Conservation (phyloP, 129 eudicot species). For the Flaveria ramosissima region DNA sequence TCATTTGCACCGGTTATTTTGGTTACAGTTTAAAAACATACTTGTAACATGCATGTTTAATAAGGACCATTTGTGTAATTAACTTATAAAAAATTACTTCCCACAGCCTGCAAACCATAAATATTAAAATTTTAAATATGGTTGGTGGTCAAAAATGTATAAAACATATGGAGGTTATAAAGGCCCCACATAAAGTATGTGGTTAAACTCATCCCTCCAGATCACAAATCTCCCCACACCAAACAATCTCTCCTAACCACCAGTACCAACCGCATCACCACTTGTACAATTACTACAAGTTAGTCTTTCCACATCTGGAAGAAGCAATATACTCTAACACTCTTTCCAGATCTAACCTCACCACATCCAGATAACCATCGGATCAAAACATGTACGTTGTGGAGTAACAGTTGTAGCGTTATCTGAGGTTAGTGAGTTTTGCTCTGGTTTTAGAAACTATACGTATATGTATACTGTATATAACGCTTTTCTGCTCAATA, state of each 20-base stretch:
- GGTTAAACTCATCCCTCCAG: slow-evolving; percentile 31
- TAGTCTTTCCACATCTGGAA: background rate
- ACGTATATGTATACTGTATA: slow-evolving; percentile 12
- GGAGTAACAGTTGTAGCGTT: background rate
- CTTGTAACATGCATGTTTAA: too few species aligned
- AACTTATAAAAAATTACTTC: background rate
- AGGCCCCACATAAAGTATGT: slow-evolving; percentile 29
- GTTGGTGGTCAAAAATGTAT: slow-evolving; percentile 43
- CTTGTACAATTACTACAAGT: background rate
- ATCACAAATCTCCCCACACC: background rate
- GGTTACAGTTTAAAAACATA: too few species aligned
- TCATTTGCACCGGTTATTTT: too few species aligned
- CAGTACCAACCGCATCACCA: background rate
- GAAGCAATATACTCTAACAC: background rate
- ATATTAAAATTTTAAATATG: slow-evolving; percentile 44
- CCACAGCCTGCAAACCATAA: slow-evolving; percentile 36
- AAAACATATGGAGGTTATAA: slow-evolving; percentile 38
- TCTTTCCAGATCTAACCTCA: background rate
- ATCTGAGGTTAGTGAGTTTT: background rate
- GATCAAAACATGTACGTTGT: background rate
- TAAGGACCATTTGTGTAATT: too few species aligned
- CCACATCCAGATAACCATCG: background rate
- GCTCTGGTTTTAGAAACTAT: slow-evolving; percentile 12
- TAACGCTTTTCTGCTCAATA: slow-evolving; percentile 33
- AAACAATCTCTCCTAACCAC: background rate